These are phyloP conservation scores for Heimioporus sp. DNA, from an alignment of 768 basidiomycete genomes.

Conservation along the genomic window DNA sequence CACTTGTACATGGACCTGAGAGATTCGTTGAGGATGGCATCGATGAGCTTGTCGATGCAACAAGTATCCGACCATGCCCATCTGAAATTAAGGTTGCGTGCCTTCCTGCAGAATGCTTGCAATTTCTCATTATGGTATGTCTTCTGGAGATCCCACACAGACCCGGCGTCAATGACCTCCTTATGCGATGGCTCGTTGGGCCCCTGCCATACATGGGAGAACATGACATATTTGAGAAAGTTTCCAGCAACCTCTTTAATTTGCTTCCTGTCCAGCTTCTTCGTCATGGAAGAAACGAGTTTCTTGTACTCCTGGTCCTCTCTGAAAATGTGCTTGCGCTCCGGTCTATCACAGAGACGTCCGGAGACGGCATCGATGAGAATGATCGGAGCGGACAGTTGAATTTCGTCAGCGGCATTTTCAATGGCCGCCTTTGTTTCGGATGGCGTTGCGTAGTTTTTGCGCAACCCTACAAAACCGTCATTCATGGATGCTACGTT, in stretches of 20 bases:
- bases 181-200: constrained; percentile 7
- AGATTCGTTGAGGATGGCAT: constrained; percentile 1
- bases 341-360: not conserved
- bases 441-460: not conserved
- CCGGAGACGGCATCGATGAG: constrained; percentile 1
- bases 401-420: not conserved
- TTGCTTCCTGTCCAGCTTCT: not conserved
- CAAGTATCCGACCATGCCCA: constrained; percentile 15
- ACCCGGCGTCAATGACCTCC: constrained; percentile 1
- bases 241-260: not conserved
- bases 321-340: constrained; percentile 1
- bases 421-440: not conserved
- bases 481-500: not conserved
- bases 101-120: constrained; percentile 4
- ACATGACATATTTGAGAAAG: constrained; percentile 10
- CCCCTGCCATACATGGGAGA: constrained; percentile 14
- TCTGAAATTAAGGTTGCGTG: constrained; percentile 5
- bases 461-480: not conserved
- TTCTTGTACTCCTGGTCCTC: not conserved
- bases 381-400: not conserved
- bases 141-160: constrained; percentile 4
- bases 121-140: constrained; percentile 3
- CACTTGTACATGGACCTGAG: constrained; percentile 14
- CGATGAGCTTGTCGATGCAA: constrained; percentile 6
- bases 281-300: constrained; percentile 8